These are phyloP conservation scores for Pichia cactophila DNA, from an alignment of 1,139 yeast genomes.

Conservation along the genomic window DNA sequence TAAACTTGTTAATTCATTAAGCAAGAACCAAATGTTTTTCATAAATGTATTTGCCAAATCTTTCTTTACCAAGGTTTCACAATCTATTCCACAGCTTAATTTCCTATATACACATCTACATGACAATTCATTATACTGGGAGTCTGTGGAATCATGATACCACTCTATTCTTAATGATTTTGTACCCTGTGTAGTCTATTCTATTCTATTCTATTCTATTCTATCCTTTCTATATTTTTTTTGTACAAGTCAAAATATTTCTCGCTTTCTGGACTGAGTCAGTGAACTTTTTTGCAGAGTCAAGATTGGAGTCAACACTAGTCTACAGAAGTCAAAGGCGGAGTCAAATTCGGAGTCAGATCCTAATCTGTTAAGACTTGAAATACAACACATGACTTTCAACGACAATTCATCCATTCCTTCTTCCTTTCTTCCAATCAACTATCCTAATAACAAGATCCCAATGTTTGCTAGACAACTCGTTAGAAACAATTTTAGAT, in stretches of 20 bases:
- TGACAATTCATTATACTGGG: slow-evolving; percentile 37
- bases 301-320: too few species aligned
- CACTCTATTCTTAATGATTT: not conserved
- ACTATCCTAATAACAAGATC: not conserved
- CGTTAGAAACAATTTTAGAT: slow-evolving; percentile 3
- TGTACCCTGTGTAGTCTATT: too few species aligned
- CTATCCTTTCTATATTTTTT: not conserved
- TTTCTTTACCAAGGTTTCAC: slow-evolving; percentile 58
- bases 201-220: too few species aligned
- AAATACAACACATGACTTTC: not conserved
- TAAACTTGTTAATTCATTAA: slow-evolving; percentile 40
- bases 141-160: slow-evolving; percentile 2
- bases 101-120: slow-evolving; percentile 38
- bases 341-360: too few species aligned
- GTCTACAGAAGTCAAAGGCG: too few species aligned
- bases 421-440: not conserved
- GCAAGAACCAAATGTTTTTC: slow-evolving; percentile 78
- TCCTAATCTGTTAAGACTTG: not conserved
- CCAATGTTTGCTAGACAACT: slow-evolving; percentile 10
- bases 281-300: too few species aligned
- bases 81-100: slow-evolving; percentile 47
- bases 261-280: not conserved
- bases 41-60: slow-evolving; percentile 75
- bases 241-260: not conserved
- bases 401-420: not conserved